Conservation (phyloP, 2,329 filamentous ascomycete genomes). For the Aspergillus sp. region DNA sequence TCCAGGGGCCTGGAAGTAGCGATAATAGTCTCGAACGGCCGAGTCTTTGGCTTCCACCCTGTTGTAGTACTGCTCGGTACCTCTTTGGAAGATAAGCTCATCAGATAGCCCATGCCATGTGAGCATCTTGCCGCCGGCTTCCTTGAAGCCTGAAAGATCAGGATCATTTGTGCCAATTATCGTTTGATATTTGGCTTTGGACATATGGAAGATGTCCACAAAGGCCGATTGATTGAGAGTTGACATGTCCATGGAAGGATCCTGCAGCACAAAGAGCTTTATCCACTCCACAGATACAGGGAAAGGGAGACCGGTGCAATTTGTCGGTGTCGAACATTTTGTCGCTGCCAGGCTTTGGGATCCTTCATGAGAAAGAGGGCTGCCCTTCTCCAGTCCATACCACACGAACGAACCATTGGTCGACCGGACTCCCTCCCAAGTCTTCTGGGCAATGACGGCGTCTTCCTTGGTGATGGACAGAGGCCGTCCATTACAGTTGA, state of each 20-base stretch:
- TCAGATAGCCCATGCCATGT: constrained; percentile 33
- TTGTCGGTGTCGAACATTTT: neutral
- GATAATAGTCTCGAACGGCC: constrained; percentile 21
- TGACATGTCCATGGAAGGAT: constrained; percentile 1
- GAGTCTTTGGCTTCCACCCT: constrained; percentile 15
- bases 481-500: neutral
- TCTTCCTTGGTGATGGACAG: neutral
- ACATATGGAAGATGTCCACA: constrained; percentile 11
- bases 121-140: constrained; percentile 32
- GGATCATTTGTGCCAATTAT: constrained; percentile 27
- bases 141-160: constrained; percentile 27
- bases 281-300: neutral
- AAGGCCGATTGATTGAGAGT: constrained; percentile 4
- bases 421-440: constrained; percentile 2
- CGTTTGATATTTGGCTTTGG: constrained; percentile 17
- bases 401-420: constrained; percentile 19
- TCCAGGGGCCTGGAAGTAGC: constrained; percentile 29
- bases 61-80: constrained; percentile 28
- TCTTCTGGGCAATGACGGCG: constrained; percentile 1
- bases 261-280: constrained; percentile 1
- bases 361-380: neutral
- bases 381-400: constrained; percentile 16
- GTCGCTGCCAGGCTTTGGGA: neutral
- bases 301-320: neutral
- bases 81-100: constrained; percentile 25